Percentiles rank a stretch among this genome's conserved stretches.
These are phyloP conservation scores for Rhododendron molle DNA, from an alignment of 148 eudicot genomes.

Conservation along the genomic window DNA sequence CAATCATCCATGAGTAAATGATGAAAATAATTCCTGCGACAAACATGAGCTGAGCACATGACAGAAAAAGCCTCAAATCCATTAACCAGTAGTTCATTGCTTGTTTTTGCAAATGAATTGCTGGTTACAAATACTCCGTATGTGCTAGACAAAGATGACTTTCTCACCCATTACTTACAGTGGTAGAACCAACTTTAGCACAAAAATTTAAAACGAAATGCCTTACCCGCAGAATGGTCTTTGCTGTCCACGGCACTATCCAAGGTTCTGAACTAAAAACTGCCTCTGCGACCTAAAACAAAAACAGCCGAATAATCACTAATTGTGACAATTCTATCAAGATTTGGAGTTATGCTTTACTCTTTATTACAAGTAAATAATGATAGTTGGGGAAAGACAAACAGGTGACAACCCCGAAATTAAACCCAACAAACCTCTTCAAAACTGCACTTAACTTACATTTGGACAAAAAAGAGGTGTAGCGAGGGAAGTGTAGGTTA, in stretches of 20 bases:
- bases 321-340: conserved; percentile 1
- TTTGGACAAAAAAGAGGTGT: background rate
- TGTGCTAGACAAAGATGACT: background rate
- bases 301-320: background rate
- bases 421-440: background rate
- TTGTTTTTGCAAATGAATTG: background rate
- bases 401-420: background rate
- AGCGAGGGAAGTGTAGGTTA: background rate
- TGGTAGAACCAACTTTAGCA: background rate
- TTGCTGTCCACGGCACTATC: conserved; percentile 48
- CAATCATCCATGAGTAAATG: background rate
- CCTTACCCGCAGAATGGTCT: conserved; percentile 61
- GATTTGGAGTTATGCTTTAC: background rate
- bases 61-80: conserved; percentile 2
- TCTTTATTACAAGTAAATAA: background rate
- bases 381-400: background rate
- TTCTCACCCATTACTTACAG: background rate
- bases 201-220: background rate
- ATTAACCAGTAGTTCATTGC: background rate
- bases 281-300: background rate
- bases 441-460: background rate
- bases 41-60: background rate
- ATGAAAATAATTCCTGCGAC: background rate
- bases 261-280: conserved; percentile 16
- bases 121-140: background rate